Percentiles rank a stretch among this genome's conserved stretches.
These are phyloP conservation scores for Coemansia sp. DNA, from an alignment of 192 early-diverging fungal genomes.

Conservation along the genomic window DNA sequence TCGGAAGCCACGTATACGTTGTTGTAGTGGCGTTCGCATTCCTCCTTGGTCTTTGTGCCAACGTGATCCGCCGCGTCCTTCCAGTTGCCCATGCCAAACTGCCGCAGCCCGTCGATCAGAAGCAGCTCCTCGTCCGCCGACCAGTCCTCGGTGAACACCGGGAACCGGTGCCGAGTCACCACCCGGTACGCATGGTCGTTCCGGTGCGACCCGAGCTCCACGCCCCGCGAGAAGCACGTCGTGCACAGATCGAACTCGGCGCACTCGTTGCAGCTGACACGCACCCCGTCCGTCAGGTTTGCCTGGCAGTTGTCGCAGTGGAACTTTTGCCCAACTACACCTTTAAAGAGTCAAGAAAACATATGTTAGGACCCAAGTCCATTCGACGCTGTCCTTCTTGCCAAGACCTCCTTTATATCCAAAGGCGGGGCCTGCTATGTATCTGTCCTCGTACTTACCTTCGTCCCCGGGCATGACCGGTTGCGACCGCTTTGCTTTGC, in stretches of 20 bases:
- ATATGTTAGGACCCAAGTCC: too few relatives aligned
- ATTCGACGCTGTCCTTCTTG: too few relatives aligned
- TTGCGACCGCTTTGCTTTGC: not conserved
- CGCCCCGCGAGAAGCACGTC: constrained; percentile 85
- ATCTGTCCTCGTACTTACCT: constrained; percentile 10
- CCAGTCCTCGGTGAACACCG: constrained; percentile 90
- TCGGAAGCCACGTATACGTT: constrained; percentile 75
- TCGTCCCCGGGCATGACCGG: constrained; percentile 6
- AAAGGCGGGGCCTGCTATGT: too few relatives aligned
- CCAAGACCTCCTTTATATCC: too few relatives aligned
- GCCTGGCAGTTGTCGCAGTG: constrained; percentile 87
- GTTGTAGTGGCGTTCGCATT: constrained; percentile 89
- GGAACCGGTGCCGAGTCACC: constrained; percentile 68
- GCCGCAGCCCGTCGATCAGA: constrained; percentile 86
- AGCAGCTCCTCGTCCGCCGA: constrained; percentile 94
- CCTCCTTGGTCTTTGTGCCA: constrained; percentile 83
- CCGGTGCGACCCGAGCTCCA: constrained; percentile 77
- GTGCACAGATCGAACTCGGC: constrained; percentile 94
- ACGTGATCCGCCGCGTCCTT: constrained; percentile 91
- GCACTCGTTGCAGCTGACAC: constrained; percentile 83
- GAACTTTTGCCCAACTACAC: constrained; percentile 53
- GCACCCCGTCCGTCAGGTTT: constrained; percentile 86
- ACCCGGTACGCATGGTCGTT: constrained; percentile 88
- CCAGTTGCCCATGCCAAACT: constrained; percentile 97
- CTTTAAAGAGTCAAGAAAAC: not conserved